phyloP scores from a whole-genome alignment of 768 basidiomycete species.

The Galerina sulciceps region DNA sequence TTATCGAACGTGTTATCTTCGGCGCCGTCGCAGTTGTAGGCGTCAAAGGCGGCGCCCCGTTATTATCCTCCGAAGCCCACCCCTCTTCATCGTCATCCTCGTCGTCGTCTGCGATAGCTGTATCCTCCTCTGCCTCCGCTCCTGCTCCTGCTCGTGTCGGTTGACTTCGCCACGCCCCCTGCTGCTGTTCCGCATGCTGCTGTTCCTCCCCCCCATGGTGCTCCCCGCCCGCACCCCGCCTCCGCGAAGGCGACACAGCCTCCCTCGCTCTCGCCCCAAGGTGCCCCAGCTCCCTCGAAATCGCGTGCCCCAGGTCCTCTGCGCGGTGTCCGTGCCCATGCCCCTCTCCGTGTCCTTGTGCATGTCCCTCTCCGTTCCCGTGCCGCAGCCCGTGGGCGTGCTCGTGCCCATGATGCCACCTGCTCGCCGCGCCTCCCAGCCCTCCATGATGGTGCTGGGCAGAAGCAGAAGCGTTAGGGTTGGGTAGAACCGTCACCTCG shows the following conservation, averaged over 20 bases:
- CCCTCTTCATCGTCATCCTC: conserved; percentile 60
- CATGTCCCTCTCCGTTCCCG: conserved; percentile 15
- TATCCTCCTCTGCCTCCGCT: conserved; percentile 2
- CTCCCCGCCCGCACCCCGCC: conserved; percentile 1
- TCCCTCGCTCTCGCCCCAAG: conserved; percentile 19
- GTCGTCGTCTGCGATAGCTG: conserved; percentile 12
- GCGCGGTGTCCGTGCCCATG: conserved; percentile 24
- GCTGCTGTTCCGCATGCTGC: background rate
- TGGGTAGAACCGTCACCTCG: conserved; percentile 65
- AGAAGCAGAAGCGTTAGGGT: conserved; percentile 20
- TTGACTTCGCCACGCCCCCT: too few relatives aligned
- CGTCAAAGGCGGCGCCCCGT: too few relatives aligned
- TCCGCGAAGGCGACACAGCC: conserved; percentile 6
- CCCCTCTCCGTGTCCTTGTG: conserved; percentile 23
- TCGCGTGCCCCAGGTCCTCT: conserved; percentile 22
- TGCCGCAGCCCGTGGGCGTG: conserved; percentile 10
- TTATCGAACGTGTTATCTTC: conserved; percentile 12
- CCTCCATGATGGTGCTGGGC: too few relatives aligned
- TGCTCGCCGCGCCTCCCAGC: too few relatives aligned
- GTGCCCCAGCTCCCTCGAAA: conserved; percentile 29
- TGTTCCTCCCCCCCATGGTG: background rate
- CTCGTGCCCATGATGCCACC: background rate
- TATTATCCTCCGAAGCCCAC: conserved; percentile 61
- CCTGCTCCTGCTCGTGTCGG: too few relatives aligned
- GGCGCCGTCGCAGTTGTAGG: background rate